Percentiles rank a stretch among this genome's conserved stretches.
Conservation (phyloP, 352 stramenopile genomes). For the Pseudoperonospora humuli region DNA sequence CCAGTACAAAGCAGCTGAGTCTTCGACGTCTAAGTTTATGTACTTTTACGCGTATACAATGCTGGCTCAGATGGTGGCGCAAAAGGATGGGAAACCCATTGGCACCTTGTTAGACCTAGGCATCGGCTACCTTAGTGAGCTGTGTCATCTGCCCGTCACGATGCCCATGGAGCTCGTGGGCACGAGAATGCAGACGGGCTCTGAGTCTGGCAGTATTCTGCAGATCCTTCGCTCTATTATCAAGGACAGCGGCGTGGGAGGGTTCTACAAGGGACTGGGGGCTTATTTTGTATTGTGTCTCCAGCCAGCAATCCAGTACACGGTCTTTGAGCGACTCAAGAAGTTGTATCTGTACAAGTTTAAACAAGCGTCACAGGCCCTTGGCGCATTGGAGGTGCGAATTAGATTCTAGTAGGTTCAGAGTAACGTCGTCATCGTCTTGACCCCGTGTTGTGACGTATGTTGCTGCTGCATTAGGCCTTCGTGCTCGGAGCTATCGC, state of each 20-base stretch:
- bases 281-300: constrained; percentile 93
- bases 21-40: constrained; percentile 81
- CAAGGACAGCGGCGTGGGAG: constrained; percentile 52
- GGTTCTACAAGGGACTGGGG: constrained; percentile 86
- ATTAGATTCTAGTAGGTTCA: no score
- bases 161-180: constrained; percentile 86
- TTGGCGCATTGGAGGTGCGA: constrained; percentile 61
- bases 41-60: constrained; percentile 89
- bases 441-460: constrained; percentile 1
- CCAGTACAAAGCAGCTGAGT: constrained; percentile 81
- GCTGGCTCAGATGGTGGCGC: constrained; percentile 53
- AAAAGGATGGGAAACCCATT: constrained; percentile 52
- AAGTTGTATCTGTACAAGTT: constrained; percentile 55
- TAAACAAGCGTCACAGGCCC: constrained; percentile 45
- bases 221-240: constrained; percentile 58
- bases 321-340: constrained; percentile 91
- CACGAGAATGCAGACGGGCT: constrained; percentile 75
- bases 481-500: constrained; percentile 93
- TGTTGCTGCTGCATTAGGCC: constrained; percentile 47
- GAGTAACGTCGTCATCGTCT: not conserved
- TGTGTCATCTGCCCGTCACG: constrained; percentile 69
- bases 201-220: constrained; percentile 35
- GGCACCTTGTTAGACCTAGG: constrained; percentile 59
- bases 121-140: constrained; percentile 79
- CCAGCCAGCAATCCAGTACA: constrained; percentile 96